Evolutionary conservation across 1,139 yeast species (phyloP).

Genomic region (Casaregolazyma suthepensis): DNA sequence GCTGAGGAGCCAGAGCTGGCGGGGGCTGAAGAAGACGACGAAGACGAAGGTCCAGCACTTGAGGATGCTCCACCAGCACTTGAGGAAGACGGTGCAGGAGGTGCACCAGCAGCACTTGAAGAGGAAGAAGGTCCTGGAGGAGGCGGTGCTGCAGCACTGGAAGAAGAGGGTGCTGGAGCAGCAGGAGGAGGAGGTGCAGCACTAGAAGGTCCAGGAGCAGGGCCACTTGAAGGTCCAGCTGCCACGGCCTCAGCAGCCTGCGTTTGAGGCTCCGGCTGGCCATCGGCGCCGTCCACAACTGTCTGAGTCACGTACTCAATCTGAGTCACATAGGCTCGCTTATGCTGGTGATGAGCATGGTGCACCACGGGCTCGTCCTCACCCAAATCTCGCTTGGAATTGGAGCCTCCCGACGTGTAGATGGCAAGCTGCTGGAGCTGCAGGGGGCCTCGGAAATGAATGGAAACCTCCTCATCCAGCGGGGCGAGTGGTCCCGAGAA

Average conservation of each 20-base stretch:
- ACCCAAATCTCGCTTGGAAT: slow-evolving; percentile 32
- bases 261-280: slow-evolving; percentile 34
- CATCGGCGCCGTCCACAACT: slow-evolving; percentile 55
- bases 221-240: slow-evolving; percentile 13
- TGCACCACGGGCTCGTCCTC: slow-evolving; percentile 21
- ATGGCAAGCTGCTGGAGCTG: slow-evolving; percentile 73
- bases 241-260: slow-evolving; percentile 19
- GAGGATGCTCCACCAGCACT: slow-evolving; percentile 12
- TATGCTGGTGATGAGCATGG: slow-evolving; percentile 49
- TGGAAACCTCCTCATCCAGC: slow-evolving; percentile 78
- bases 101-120: slow-evolving; percentile 13
- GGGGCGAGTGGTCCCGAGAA: slow-evolving; percentile 80
- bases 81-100: slow-evolving; percentile 15
- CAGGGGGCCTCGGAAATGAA: slow-evolving; percentile 93
- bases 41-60: slow-evolving; percentile 18
- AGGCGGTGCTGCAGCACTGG: slow-evolving; percentile 21
- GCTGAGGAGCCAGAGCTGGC: slow-evolving; percentile 14
- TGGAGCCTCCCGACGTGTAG: slow-evolving; percentile 37
- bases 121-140: slow-evolving; percentile 16
- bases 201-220: slow-evolving; percentile 13
- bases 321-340: slow-evolving; percentile 41
- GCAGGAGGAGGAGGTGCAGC: slow-evolving; percentile 17
- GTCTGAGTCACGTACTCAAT: slow-evolving; percentile 65
- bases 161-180: background rate
- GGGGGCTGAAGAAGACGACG: slow-evolving; percentile 16